Evolutionary conservation across 371 early-diverging fungal species (phyloP).

Genomic region (Blakeslea trispora): DNA sequence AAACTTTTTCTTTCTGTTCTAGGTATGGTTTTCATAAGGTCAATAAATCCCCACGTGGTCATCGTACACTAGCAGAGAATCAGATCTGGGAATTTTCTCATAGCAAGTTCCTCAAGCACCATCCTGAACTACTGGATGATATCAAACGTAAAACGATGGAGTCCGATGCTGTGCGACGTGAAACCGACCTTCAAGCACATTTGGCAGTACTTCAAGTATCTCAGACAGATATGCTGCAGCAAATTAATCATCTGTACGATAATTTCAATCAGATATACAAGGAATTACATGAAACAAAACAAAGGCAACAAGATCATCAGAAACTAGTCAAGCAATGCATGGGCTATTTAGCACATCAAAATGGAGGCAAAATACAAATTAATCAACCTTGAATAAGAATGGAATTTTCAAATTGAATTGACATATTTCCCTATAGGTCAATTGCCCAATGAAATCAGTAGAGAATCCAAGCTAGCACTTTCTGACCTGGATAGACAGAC

Average conservation of each 20-base stretch:
- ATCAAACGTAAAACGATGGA: conserved; percentile 89
- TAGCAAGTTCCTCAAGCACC: conserved; percentile 77
- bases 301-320: conserved; percentile 64
- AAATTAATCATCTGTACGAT: conserved; percentile 70
- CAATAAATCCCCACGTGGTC: conserved; percentile 84
- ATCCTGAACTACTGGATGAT: conserved; percentile 79
- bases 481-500: conserved; percentile 34
- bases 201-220: conserved; percentile 75
- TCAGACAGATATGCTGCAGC: conserved; percentile 75
- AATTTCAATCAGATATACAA: conserved; percentile 69
- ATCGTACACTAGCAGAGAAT: conserved; percentile 79
- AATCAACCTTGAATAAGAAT: no score
- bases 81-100: conserved; percentile 95
- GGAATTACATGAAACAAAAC: conserved; percentile 72
- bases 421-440: conserved; percentile 6
- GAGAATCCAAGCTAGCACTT: conserved; percentile 26
- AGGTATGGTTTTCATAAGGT: conserved; percentile 91
- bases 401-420: no score
- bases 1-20: not conserved
- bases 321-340: conserved; percentile 61
- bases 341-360: conserved; percentile 54
- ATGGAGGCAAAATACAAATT: conserved; percentile 49
- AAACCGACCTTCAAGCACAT: conserved; percentile 73
- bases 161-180: conserved; percentile 70
- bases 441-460: conserved; percentile 45